Conservation (phyloP, 179 eudicot genomes). For the Beta macrorhiza region DNA sequence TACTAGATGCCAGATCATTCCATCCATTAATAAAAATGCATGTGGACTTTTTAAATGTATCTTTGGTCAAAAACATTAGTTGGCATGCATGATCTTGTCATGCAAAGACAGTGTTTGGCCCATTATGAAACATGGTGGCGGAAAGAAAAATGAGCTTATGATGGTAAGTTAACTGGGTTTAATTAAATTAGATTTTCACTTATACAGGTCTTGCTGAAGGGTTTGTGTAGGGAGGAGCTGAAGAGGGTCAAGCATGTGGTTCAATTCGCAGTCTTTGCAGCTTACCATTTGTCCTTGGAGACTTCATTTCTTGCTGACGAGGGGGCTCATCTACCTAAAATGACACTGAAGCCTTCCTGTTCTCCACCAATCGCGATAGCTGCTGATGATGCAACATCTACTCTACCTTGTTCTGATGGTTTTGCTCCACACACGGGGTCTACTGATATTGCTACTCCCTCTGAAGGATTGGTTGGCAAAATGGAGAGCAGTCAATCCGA, state of each 20-base stretch:
- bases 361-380: constrained; percentile 36
- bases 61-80: neutral
- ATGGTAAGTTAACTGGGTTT: neutral
- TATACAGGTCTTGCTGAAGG: constrained; percentile 78
- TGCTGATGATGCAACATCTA: constrained; percentile 35
- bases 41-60: neutral
- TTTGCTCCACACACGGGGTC: constrained; percentile 23
- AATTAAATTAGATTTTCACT: neutral
- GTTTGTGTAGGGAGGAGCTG: constrained; percentile 73
- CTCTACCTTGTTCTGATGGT: constrained; percentile 29
- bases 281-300: constrained; percentile 90
- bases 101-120: neutral
- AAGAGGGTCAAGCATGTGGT: constrained; percentile 83
- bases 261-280: constrained; percentile 91
- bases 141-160: neutral
- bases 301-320: constrained; percentile 96
- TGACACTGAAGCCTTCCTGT: constrained; percentile 36
- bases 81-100: neutral
- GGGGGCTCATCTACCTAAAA: constrained; percentile 91
- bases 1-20: neutral
- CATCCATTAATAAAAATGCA: neutral
- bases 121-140: neutral
- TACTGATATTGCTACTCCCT: constrained; percentile 22
- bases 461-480: constrained; percentile 27
- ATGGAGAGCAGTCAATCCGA: constrained; percentile 32